These are phyloP conservation scores for Neurospora intermedia DNA, from an alignment of 495 filamentous ascomycete species.

Conservation along the genomic window DNA sequence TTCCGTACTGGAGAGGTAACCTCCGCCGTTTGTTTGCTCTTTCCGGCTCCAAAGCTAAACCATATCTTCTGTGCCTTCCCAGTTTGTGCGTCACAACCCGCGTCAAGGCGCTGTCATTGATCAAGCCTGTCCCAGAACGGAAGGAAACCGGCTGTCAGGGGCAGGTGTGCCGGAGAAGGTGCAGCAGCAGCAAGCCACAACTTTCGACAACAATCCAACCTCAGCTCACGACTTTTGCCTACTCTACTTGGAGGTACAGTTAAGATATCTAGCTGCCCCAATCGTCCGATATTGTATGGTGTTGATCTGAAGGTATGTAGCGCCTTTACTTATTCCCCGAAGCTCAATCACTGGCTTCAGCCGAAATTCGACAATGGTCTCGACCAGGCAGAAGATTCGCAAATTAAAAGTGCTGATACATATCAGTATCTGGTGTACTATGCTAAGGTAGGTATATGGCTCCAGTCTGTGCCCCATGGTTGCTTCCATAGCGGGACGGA, in stretches of 20 bases:
- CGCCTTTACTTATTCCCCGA: neutral
- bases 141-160: neutral
- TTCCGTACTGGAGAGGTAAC: neutral
- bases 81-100: neutral
- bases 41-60: neutral
- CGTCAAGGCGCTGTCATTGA: neutral
- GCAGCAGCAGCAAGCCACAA: neutral
- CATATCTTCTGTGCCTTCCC: neutral
- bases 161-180: neutral
- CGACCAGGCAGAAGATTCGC: neutral
- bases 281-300: neutral
- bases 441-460: neutral
- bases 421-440: too few relatives aligned
- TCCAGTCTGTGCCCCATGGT: neutral
- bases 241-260: neutral
- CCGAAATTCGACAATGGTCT: neutral
- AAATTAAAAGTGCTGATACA: neutral
- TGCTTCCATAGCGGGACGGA: neutral
- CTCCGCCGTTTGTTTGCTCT: neutral
- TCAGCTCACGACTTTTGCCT: neutral
- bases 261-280: neutral
- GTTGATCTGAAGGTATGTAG: neutral
- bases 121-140: neutral
- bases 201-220: neutral
- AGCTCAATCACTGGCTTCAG: neutral